Conservation (phyloP, 169 alveolate species). For the Amoebophrya sp. region DNA sequence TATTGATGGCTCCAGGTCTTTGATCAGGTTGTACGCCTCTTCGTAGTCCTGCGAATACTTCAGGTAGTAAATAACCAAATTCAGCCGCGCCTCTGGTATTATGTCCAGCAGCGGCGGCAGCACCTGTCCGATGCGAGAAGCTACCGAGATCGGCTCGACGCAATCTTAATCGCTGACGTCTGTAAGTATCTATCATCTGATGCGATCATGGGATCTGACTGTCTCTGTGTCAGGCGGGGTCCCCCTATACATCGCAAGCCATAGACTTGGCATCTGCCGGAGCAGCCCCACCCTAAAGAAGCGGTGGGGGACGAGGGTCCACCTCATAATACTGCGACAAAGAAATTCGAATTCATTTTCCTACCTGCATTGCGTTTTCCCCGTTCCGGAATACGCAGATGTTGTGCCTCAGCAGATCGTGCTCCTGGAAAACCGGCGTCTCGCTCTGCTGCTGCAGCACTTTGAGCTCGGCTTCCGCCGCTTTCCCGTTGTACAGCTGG, state of each 20-base stretch:
- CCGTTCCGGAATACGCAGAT: constrained; percentile 66
- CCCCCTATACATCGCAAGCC: too few relatives aligned
- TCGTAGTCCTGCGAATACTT: constrained; percentile 45
- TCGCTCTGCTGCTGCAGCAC: constrained; percentile 35
- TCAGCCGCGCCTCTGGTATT: constrained; percentile 74
- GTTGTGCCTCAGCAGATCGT: constrained; percentile 69
- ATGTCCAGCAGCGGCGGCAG: constrained; percentile 68
- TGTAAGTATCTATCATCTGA: too few relatives aligned
- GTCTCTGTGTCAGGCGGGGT: neutral
- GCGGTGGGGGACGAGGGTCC: too few relatives aligned
- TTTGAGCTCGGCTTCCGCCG: constrained; percentile 46
- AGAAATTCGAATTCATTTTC: too few relatives aligned
- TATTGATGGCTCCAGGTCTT: constrained; percentile 36
- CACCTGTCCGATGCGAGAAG: neutral
- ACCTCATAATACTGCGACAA: too few relatives aligned
- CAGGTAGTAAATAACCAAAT: constrained; percentile 62
- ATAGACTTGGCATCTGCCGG: neutral
- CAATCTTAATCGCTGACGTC: too few relatives aligned
- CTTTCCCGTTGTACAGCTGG: constrained; percentile 47
- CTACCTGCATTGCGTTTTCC: constrained; percentile 64
- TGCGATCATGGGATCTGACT: neutral
- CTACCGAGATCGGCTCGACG: too few relatives aligned
- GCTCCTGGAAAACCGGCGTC: constrained; percentile 49
- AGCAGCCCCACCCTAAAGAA: too few relatives aligned
- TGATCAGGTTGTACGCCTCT: constrained; percentile 61